phyloP scores from a whole-genome alignment of 225 moss, liverwort and hornwort species.

The Polytrichum commune region DNA sequence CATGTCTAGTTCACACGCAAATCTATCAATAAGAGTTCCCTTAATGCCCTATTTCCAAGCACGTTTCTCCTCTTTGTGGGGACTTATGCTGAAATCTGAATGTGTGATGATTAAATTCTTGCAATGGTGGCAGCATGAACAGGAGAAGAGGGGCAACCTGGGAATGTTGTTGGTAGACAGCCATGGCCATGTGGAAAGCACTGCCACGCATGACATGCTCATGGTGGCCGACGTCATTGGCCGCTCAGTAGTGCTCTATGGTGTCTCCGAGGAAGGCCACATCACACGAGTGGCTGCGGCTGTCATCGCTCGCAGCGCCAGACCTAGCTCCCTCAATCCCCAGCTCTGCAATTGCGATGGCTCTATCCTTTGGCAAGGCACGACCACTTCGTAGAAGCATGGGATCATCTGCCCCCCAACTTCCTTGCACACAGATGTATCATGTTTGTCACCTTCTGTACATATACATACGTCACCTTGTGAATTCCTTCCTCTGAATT shows the following conservation, averaged over 20 bases:
- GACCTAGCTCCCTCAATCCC: slow-evolving; percentile 18
- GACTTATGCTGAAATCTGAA: background rate
- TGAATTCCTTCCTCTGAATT: too few species aligned
- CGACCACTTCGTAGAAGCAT: too few species aligned
- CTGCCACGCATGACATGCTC: slow-evolving; percentile 20
- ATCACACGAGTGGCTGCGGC: slow-evolving; percentile 35
- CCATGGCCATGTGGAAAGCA: slow-evolving; percentile 46
- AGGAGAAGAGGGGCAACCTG: slow-evolving; percentile 35
- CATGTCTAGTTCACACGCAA: too few species aligned
- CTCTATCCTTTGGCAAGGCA: slow-evolving; percentile 43
- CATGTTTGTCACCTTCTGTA: too few species aligned
- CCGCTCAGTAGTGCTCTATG: slow-evolving; percentile 59
- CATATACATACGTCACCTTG: too few species aligned
- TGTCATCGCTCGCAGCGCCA: slow-evolving; percentile 52
- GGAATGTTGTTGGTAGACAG: slow-evolving; percentile 45
- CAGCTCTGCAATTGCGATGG: slow-evolving; percentile 57
- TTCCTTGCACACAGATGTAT: too few species aligned
- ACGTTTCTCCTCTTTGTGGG: too few species aligned
- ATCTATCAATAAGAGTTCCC: too few species aligned
- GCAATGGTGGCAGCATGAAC: slow-evolving; percentile 4
- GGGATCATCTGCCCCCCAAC: too few species aligned
- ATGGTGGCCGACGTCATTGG: slow-evolving; percentile 52
- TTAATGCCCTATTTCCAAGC: too few species aligned
- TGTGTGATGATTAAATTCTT: background rate
- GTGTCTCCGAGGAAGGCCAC: background rate